Conservation (phyloP, 768 basidiomycete genomes). For the Pleurotus tuoliensis region DNA sequence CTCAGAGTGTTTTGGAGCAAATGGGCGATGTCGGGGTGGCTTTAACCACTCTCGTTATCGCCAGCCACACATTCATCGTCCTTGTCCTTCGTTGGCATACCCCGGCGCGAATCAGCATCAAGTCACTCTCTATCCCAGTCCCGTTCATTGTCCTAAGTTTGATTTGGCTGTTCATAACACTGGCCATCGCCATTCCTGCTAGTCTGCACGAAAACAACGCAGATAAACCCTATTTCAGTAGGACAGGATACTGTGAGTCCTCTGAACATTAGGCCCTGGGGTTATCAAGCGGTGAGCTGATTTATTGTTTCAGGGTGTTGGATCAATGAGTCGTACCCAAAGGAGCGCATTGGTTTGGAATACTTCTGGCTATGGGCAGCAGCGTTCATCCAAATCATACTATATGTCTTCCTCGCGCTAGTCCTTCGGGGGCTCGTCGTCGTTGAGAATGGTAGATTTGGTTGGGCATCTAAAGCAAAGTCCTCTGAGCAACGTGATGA, state of each 20-base stretch:
- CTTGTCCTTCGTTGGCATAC: constrained; percentile 29
- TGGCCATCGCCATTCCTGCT: constrained; percentile 29
- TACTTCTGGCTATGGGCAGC: constrained; percentile 43
- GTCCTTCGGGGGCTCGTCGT: constrained; percentile 17
- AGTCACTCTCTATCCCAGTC: constrained; percentile 5
- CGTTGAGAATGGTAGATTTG: constrained; percentile 3
- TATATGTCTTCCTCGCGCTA: constrained; percentile 35
- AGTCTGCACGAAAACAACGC: constrained; percentile 20
- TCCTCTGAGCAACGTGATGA: not conserved
- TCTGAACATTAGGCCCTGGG: too few species aligned
- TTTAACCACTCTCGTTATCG: constrained; percentile 22
- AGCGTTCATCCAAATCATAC: constrained; percentile 29
- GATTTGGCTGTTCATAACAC: constrained; percentile 31
- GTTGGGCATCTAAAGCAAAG: not conserved
- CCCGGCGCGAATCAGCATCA: constrained; percentile 15
- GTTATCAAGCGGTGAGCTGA: too few species aligned
- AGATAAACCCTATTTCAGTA: constrained; percentile 28
- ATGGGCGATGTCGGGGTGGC: constrained; percentile 38
- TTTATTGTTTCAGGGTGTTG: constrained; percentile 34
- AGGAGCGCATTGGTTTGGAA: constrained; percentile 36
- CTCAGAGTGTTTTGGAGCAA: constrained; percentile 35
- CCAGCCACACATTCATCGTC: constrained; percentile 35
- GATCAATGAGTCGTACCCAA: constrained; percentile 28
- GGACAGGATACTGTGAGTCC: constrained; percentile 29
- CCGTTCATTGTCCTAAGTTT: constrained; percentile 24